These are phyloP conservation scores for Plectosphaerella plurivora DNA, from an alignment of 2,329 filamentous ascomycete species.

Conservation along the genomic window DNA sequence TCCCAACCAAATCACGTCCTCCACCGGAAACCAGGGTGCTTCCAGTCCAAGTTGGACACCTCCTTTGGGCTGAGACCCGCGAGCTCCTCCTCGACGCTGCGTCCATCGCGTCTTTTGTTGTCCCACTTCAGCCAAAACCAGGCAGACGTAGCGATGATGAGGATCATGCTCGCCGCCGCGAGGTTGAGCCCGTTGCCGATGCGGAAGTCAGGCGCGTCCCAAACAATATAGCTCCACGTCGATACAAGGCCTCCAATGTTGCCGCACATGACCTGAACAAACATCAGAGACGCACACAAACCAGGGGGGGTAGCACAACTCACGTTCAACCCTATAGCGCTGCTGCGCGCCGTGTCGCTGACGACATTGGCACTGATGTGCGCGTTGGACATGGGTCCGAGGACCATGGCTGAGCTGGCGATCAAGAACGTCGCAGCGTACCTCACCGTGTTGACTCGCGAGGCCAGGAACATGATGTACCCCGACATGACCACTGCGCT, in stretches of 20 bases:
- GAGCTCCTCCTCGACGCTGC: conserved; percentile 52
- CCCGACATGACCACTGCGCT: conserved; percentile 55
- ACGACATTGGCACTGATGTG: conserved; percentile 67
- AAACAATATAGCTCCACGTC: conserved; percentile 61
- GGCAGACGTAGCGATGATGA: conserved; percentile 43
- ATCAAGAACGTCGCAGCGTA: conserved; percentile 71
- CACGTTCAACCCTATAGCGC: conserved; percentile 57
- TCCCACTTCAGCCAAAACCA: conserved; percentile 57
- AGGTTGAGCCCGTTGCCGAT: conserved; percentile 70
- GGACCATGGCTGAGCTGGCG: conserved; percentile 57
- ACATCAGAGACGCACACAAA: background rate
- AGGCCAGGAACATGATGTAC: conserved; percentile 67
- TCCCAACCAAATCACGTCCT: conserved; percentile 7
- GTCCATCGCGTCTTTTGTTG: conserved; percentile 53
- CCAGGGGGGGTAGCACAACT: background rate
- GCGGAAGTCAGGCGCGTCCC: conserved; percentile 60
- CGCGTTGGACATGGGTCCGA: conserved; percentile 62
- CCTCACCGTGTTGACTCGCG: conserved; percentile 43
- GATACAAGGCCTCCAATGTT: conserved; percentile 67
- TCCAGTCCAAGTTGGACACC: conserved; percentile 61
- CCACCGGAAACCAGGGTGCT: conserved; percentile 65
- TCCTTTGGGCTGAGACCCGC: conserved; percentile 48
- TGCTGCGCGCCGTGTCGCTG: conserved; percentile 63
- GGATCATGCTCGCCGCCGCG: conserved; percentile 47
- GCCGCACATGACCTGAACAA: conserved; percentile 58